These are phyloP conservation scores for Candida alai DNA, from an alignment of 805 yeast genomes.

Conservation along the genomic window DNA sequence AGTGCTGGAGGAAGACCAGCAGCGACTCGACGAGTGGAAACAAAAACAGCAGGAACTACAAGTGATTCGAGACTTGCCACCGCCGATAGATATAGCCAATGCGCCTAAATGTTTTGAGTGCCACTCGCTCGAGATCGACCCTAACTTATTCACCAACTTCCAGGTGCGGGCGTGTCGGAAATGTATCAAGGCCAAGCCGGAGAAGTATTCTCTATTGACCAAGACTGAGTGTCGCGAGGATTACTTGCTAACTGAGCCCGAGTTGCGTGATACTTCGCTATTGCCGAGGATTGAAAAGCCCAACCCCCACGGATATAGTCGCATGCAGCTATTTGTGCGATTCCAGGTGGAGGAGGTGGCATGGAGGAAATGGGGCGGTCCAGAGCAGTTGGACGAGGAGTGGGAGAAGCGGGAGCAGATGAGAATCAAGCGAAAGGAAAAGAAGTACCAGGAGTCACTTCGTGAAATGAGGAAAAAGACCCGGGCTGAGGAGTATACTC, in stretches of 20 bases:
- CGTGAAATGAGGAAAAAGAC: constrained; percentile 87
- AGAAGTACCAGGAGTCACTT: constrained; percentile 71
- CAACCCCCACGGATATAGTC: constrained; percentile 89
- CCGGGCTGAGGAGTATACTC: constrained; percentile 85
- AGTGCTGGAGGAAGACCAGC: constrained; percentile 9
- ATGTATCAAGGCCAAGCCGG: constrained; percentile 72
- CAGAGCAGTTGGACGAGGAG: constrained; percentile 85
- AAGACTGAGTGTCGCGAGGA: constrained; percentile 95
- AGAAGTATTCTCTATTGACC: constrained; percentile 85
- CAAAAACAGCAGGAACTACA: constrained; percentile 40
- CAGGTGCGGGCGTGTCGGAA: constrained; percentile 70
- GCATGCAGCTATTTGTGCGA: constrained; percentile 89
- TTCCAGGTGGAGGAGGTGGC: constrained; percentile 94
- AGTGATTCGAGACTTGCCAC: constrained; percentile 52
- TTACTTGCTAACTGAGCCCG: constrained; percentile 91
- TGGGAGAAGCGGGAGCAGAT: constrained; percentile 80
- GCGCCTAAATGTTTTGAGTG: constrained; percentile 89
- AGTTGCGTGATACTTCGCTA: constrained; percentile 64
- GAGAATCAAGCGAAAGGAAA: constrained; percentile 70
- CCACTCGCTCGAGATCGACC: constrained; percentile 74
- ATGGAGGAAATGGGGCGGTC: constrained; percentile 90
- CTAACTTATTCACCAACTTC: constrained; percentile 65
- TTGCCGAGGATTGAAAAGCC: constrained; percentile 82
- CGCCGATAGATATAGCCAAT: constrained; percentile 64
- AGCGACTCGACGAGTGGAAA: constrained; percentile 44